Evolutionary conservation across 2,329 filamentous ascomycete genomes (phyloP), one percentile per base, ranked within the genome.

Genomic region (Fusarium sublunatum): DNA sequence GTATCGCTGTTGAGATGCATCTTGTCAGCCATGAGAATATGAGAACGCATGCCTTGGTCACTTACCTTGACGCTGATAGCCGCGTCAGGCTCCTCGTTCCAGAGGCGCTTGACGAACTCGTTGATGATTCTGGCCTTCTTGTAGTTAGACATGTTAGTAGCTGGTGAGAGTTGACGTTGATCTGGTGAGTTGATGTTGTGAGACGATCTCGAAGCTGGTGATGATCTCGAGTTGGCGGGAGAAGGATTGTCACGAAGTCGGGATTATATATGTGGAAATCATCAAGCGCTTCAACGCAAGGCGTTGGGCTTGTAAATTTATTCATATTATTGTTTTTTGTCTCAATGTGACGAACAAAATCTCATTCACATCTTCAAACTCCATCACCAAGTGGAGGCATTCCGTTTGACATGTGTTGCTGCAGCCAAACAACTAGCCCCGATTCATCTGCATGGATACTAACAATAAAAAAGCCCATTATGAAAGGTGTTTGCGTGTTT

Each of bases 61-160:
- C 36, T 62, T 24, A 53, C 61, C 39, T 51, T 44, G 10, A 64
- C 47, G 22, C 28, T 38, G 10, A 46, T 25, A 10, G 44, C 61
- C 5, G 36, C 24, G 10, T 38, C 39, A 11, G 43, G 43, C 6
- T 65, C 29, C 31, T 45, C 28, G 10, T 13, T 26, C 26, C 38
- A 35, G 26, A 64, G 52, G 7, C 47, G 47, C n/a, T 29, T 47
- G 22, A 57, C 26, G 15, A 65, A 29, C 47, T 64, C 29, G 6
- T 58, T 38, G 26, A 64, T 22, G 7, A 28, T 46, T 13, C 24
- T 25, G 2, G 43, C 26, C 32, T 48, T 44, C 12, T 15, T 26
- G 7, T 45, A 28, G 19, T 25, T 39, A 12, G 39, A 10, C 58
- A 62, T 62, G 5, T 40, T 45, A 29, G 38, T 7, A 32, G 25